Conservation (phyloP, 2,329 filamentous ascomycete genomes). For the Cordyceps cicadae region DNA sequence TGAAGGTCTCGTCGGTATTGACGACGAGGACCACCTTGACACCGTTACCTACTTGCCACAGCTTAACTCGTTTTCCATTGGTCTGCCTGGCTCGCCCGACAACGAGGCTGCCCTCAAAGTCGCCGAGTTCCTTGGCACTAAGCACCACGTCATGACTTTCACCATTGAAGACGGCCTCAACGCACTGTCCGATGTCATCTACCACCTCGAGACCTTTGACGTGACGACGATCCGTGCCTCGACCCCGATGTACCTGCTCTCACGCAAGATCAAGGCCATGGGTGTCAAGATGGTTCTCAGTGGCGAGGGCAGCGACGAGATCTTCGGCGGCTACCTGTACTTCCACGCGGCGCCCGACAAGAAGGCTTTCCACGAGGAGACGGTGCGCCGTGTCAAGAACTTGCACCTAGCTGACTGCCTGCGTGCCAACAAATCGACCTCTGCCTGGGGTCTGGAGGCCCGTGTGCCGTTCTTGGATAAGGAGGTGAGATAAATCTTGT, state of each 20-base stretch:
- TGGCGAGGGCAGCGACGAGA: conserved; percentile 95
- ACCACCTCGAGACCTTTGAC: conserved; percentile 94
- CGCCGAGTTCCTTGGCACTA: conserved; percentile 92
- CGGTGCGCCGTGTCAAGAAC: conserved; percentile 90
- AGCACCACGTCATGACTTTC: conserved; percentile 97
- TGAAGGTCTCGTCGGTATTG: conserved; percentile 82
- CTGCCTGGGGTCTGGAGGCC: conserved; percentile 94
- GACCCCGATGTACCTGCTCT: conserved; percentile 96
- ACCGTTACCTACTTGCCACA: conserved; percentile 88
- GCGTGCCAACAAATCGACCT: conserved; percentile 97
- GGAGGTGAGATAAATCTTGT: conserved; percentile 40
- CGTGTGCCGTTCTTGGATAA: conserved; percentile 98
- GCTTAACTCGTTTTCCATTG: conserved; percentile 98
- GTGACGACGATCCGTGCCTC: conserved; percentile 97
- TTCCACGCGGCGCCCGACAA: conserved; percentile 92
- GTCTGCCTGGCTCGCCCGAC: conserved; percentile 85
- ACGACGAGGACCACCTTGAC: conserved; percentile 81
- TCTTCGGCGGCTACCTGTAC: conserved; percentile 97
- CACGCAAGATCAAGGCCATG: conserved; percentile 98
- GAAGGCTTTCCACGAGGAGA: conserved; percentile 91
- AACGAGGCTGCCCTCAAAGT: conserved; percentile 87
- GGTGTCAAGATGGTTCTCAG: conserved; percentile 99
- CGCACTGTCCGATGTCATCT: conserved; percentile 94
- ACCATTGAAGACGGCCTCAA: conserved; percentile 96
- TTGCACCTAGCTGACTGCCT: conserved; percentile 93